Percentiles rank a stretch among this genome's conserved stretches.
These are phyloP conservation scores for Zopfochytrium polystomum DNA, from an alignment of 371 early-diverging fungal genomes.

Conservation along the genomic window DNA sequence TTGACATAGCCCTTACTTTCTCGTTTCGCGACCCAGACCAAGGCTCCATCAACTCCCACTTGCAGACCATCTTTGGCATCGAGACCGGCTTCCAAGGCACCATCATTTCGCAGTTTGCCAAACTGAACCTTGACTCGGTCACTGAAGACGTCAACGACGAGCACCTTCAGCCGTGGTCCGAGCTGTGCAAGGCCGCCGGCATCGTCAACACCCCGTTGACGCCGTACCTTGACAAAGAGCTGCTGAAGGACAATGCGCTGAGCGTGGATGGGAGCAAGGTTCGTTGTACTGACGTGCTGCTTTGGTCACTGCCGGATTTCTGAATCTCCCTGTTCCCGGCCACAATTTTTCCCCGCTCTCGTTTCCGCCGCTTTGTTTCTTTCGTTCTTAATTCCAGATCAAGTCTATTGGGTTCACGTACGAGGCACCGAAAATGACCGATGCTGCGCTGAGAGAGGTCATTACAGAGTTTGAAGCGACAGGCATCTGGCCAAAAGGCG, in stretches of 20 bases:
- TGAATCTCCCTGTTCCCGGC: not conserved
- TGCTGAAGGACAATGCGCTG: constrained; percentile 75
- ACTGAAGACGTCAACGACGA: constrained; percentile 91
- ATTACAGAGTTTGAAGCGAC: constrained; percentile 59
- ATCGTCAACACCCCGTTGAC: constrained; percentile 82
- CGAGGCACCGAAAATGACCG: constrained; percentile 63
- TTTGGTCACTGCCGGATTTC: not conserved
- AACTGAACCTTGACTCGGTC: constrained; percentile 76
- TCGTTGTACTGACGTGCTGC: not conserved
- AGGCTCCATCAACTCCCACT: constrained; percentile 67
- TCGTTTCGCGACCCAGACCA: constrained; percentile 55
- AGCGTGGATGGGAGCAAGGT: constrained; percentile 73
- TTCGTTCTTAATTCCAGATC: constrained; percentile 53
- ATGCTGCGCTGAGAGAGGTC: constrained; percentile 62
- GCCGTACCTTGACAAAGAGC: constrained; percentile 90
- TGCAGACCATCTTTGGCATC: constrained; percentile 75
- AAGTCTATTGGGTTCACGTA: constrained; percentile 69
- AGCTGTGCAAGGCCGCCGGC: constrained; percentile 55
- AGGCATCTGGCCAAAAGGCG: constrained; percentile 71
- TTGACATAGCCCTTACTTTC: not conserved
- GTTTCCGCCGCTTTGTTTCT: not conserved
- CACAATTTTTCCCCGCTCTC: not conserved
- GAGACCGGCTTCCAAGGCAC: constrained; percentile 81
- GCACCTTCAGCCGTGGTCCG: constrained; percentile 64
- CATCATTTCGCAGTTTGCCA: constrained; percentile 73